A percentile compares a stretch with the other conserved stretches of the same genome.
Evolutionary conservation across 768 basidiomycete genomes (phyloP).

Genomic region (Pholiota microspora): DNA sequence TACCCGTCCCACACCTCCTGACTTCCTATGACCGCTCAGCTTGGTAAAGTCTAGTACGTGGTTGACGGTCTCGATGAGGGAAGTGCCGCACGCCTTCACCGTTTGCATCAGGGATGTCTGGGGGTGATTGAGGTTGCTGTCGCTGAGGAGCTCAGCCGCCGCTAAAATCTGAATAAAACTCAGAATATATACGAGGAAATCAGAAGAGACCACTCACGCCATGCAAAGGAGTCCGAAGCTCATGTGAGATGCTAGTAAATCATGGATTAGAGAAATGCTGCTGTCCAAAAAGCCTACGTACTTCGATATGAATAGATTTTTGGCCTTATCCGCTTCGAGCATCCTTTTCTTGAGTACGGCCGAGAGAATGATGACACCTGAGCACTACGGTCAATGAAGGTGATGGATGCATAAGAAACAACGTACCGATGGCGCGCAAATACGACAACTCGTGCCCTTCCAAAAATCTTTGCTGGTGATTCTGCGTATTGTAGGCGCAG

Average conservation of each 20-base stretch:
- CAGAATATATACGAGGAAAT: slow-evolving; percentile 1
- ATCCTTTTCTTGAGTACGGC: slow-evolving; percentile 90
- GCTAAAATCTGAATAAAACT: slow-evolving; percentile 67
- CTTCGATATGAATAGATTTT: slow-evolving; percentile 92
- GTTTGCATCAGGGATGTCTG: slow-evolving; percentile 90
- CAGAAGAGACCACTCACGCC: slow-evolving; percentile 64
- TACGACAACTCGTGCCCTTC: slow-evolving; percentile 92
- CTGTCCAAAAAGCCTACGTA: slow-evolving; percentile 29
- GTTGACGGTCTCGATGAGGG: slow-evolving; percentile 93
- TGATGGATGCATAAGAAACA: background rate
- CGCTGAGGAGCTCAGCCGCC: slow-evolving; percentile 86
- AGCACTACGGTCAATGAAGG: slow-evolving; percentile 6
- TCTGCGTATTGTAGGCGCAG: slow-evolving; percentile 86
- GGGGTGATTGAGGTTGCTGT: slow-evolving; percentile 76
- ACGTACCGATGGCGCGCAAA: slow-evolving; percentile 78
- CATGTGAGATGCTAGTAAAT: slow-evolving; percentile 75
- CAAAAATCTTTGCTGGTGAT: slow-evolving; percentile 77
- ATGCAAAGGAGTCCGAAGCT: slow-evolving; percentile 87
- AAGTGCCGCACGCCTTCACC: slow-evolving; percentile 93
- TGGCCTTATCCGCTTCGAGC: slow-evolving; percentile 93
- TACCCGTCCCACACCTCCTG: slow-evolving; percentile 74
- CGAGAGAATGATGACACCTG: slow-evolving; percentile 88
- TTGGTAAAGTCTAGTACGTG: slow-evolving; percentile 97
- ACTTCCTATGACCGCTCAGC: slow-evolving; percentile 80
- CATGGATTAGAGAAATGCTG: background rate